A percentile compares a stretch with the other conserved stretches of the same genome.
These are phyloP conservation scores for Sclerotinia sclerotiorum DNA, from an alignment of 2,329 filamentous ascomycete species.

Conservation along the genomic window DNA sequence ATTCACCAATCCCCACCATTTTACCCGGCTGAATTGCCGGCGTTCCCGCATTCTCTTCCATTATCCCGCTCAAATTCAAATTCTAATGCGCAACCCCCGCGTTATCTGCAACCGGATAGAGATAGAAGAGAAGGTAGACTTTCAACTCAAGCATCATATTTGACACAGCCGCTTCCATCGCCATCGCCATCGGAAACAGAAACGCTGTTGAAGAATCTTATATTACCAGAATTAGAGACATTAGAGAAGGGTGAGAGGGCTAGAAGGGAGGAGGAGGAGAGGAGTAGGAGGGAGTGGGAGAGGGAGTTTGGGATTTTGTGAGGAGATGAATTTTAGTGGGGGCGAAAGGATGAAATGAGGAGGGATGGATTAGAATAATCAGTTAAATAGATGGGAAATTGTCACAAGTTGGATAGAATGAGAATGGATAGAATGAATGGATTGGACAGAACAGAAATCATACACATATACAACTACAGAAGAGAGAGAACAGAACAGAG, in stretches of 20 bases:
- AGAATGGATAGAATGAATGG: neutral
- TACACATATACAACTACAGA: neutral
- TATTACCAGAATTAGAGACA: slow-evolving; percentile 19
- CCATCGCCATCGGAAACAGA: slow-evolving; percentile 19
- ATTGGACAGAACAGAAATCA: neutral
- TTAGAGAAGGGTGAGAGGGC: slow-evolving; percentile 14
- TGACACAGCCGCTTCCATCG: neutral
- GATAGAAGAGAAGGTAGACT: neutral
- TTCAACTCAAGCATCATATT: slow-evolving; percentile 7
- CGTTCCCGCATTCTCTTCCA: neutral
- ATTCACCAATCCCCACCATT: neutral
- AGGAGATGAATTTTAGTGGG: neutral
- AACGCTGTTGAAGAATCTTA: slow-evolving; percentile 17
- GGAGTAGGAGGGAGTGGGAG: slow-evolving; percentile 19
- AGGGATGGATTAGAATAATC: neutral
- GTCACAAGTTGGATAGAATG: neutral
- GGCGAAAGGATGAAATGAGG: too few species aligned
- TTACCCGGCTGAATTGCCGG: neutral
- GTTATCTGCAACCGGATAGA: neutral
- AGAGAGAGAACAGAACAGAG: neutral
- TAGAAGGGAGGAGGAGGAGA: slow-evolving; percentile 18
- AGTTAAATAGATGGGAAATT: neutral
- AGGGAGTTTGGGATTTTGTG: slow-evolving; percentile 21
- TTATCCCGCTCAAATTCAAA: slow-evolving; percentile 10
- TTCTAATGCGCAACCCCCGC: neutral